phyloP scores from a whole-genome alignment of 2,329 filamentous ascomycete genomes.

The Fusarium paranaense region DNA sequence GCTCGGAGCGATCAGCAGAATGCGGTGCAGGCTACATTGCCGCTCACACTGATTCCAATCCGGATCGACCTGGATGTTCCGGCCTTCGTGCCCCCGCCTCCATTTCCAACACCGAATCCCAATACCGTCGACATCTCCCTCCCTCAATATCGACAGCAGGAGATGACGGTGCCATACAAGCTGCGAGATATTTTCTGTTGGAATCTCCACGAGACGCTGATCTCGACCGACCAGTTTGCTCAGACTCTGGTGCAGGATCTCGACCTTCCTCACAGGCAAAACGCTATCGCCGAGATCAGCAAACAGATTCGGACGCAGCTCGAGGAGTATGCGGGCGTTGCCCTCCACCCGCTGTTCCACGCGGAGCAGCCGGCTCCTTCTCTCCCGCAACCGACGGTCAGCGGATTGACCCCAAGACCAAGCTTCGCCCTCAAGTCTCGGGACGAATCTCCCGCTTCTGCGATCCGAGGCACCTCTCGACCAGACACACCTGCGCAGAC shows the following conservation, averaged over 20 bases:
- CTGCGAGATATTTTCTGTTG: slow-evolving; percentile 96
- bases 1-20: slow-evolving; percentile 70
- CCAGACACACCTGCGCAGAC: slow-evolving; percentile 69
- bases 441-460: slow-evolving; percentile 54
- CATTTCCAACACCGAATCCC: slow-evolving; percentile 73
- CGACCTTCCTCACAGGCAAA: slow-evolving; percentile 82
- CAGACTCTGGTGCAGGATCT: slow-evolving; percentile 89
- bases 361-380: slow-evolving; percentile 55
- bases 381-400: slow-evolving; percentile 32
- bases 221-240: slow-evolving; percentile 97
- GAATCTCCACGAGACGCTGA: slow-evolving; percentile 95
- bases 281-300: slow-evolving; percentile 83
- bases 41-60: slow-evolving; percentile 92
- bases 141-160: slow-evolving; percentile 82
- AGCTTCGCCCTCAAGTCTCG: slow-evolving; percentile 49
- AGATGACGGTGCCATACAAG: slow-evolving; percentile 84
- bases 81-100: slow-evolving; percentile 75
- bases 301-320: slow-evolving; percentile 94
- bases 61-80: slow-evolving; percentile 95
- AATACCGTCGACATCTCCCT: slow-evolving; percentile 75
- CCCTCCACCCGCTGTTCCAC: slow-evolving; percentile 92
- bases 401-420: slow-evolving; percentile 45
- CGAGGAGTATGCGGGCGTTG: slow-evolving; percentile 95
- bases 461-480: slow-evolving; percentile 55
- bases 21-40: slow-evolving; percentile 77